Conservation (phyloP, 192 early-diverging fungal genomes). For the Backusella sp. region DNA sequence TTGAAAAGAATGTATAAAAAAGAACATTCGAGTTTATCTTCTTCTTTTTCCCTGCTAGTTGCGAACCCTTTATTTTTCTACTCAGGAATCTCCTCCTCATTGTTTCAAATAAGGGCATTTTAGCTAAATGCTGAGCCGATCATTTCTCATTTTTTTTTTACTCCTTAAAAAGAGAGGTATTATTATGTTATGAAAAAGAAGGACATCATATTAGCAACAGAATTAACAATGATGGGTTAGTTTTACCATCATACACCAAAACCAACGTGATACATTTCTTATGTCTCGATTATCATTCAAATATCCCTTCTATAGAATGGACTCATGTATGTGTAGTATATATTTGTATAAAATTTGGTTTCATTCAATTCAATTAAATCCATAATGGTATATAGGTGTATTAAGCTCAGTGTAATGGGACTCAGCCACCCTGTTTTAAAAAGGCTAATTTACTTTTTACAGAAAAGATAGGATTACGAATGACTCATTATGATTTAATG, state of each 20-base stretch:
- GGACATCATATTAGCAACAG: not conserved
- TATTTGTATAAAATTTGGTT: not conserved
- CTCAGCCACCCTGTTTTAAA: not conserved
- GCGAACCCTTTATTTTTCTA: not conserved
- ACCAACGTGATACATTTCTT: not conserved
- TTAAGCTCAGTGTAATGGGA: not conserved
- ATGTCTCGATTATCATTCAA: not conserved
- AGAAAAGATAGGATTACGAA: not conserved
- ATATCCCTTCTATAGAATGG: not conserved
- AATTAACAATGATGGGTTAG: not conserved
- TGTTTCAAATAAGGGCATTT: too few relatives aligned
- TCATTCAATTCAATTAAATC: not conserved
- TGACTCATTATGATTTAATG: not conserved
- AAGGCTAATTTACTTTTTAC: not conserved
- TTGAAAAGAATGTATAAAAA: not conserved
- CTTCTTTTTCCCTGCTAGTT: not conserved
- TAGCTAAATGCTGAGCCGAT: too few relatives aligned
- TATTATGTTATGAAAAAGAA: not conserved
- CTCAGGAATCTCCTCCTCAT: not conserved
- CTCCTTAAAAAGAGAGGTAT: not conserved
- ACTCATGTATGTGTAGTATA: not conserved
- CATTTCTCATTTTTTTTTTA: not conserved
- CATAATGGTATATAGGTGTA: not conserved
- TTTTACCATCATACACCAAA: not conserved
- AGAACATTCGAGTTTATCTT: not conserved